These are phyloP conservation scores for Naumovozyma baii DNA, from an alignment of 805 yeast genomes.

Conservation along the genomic window DNA sequence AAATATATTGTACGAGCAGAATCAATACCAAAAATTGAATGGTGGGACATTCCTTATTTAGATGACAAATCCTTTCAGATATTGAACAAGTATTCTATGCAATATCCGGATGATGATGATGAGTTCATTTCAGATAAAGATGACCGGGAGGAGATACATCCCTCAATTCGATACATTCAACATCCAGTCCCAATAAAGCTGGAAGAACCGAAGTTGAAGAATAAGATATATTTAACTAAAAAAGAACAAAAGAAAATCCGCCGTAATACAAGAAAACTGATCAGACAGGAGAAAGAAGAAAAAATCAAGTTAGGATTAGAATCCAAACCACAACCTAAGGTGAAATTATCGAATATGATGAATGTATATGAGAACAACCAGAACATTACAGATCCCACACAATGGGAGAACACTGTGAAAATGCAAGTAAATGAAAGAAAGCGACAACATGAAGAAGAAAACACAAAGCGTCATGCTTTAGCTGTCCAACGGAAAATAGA, in stretches of 20 bases:
- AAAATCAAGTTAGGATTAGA: slow-evolving; percentile 70
- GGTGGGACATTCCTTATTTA: slow-evolving; percentile 78
- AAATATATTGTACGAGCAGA: slow-evolving; percentile 31
- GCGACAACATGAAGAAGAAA: slow-evolving; percentile 47
- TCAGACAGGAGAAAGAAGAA: slow-evolving; percentile 64
- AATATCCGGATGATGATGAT: slow-evolving; percentile 21
- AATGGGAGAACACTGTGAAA: slow-evolving; percentile 63
- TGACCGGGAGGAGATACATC: slow-evolving; percentile 28
- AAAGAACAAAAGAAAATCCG: slow-evolving; percentile 67
- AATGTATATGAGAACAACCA: slow-evolving; percentile 69
- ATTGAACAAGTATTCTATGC: slow-evolving; percentile 31
- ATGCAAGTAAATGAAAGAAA: slow-evolving; percentile 57
- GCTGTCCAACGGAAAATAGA: slow-evolving; percentile 10
- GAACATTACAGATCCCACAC: slow-evolving; percentile 82
- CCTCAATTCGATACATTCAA: slow-evolving; percentile 63
- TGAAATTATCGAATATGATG: slow-evolving; percentile 76
- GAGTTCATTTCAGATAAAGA: slow-evolving; percentile 22
- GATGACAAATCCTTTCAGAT: slow-evolving; percentile 29
- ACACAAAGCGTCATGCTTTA: slow-evolving; percentile 44
- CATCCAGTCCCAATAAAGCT: slow-evolving; percentile 67
- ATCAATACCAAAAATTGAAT: slow-evolving; percentile 60
- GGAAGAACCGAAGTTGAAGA: slow-evolving; percentile 31
- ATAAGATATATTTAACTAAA: slow-evolving; percentile 58
- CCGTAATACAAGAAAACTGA: slow-evolving; percentile 53
- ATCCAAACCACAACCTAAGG: slow-evolving; percentile 84